These are phyloP conservation scores for Arthroderma sp. DNA, from an alignment of 2,329 filamentous ascomycete species.

Conservation along the genomic window DNA sequence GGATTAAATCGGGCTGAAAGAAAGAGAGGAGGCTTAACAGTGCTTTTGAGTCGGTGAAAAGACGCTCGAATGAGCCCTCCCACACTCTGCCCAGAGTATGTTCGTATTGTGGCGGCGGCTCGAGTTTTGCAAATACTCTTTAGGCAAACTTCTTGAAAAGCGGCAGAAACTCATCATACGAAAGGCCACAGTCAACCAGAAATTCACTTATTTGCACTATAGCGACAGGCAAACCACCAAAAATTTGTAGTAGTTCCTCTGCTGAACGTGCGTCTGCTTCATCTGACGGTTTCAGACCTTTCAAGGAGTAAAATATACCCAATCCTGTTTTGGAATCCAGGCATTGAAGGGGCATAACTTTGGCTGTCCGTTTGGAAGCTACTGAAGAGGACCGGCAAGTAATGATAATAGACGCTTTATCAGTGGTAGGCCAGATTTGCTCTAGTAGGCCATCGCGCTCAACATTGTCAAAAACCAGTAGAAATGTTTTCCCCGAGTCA, in stretches of 20 bases:
- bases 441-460: neutral
- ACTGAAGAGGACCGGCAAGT: constrained; percentile 1
- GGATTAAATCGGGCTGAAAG: constrained; percentile 3
- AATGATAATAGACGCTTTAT: constrained; percentile 4
- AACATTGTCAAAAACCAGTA: constrained; percentile 6
- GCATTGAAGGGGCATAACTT: constrained; percentile 1
- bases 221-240: constrained; percentile 5
- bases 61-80: constrained; percentile 1
- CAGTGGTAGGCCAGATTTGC: constrained; percentile 3
- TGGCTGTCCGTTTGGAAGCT: neutral
- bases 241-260: neutral
- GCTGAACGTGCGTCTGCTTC: constrained; percentile 1
- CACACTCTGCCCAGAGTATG: constrained; percentile 4
- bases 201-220: constrained; percentile 5
- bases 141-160: constrained; percentile 1
- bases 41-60: neutral
- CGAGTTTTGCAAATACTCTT: neutral
- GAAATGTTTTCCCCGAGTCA: constrained; percentile 1
- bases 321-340: constrained; percentile 1
- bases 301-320: constrained; percentile 2
- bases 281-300: constrained; percentile 1
- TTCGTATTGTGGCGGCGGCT: constrained; percentile 1
- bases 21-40: constrained; percentile 3
- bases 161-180: constrained; percentile 4
- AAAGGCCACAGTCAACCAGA: constrained; percentile 2